Evolutionary conservation across 164 flowering plant species (phyloP).

Genomic region (Dillenia turbinata): DNA sequence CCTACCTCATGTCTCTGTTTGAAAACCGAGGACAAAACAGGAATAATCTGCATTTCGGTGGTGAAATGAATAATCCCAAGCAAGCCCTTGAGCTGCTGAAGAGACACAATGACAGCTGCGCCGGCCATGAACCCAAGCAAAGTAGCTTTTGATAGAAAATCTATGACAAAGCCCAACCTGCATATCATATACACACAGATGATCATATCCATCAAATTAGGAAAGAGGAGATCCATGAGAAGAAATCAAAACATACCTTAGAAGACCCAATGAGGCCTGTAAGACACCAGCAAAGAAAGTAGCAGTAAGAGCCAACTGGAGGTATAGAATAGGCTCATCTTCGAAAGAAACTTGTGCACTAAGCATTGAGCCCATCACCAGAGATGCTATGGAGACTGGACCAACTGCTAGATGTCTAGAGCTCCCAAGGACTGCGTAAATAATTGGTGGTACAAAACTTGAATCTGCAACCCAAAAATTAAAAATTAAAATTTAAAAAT

Average conservation of each 20-base stretch:
- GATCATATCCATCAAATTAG: not conserved
- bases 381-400: constrained; percentile 61
- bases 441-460: constrained; percentile 64
- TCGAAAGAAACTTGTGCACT: constrained; percentile 33
- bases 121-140: constrained; percentile 78
- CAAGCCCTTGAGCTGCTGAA: constrained; percentile 72
- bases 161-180: constrained; percentile 74
- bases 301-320: constrained; percentile 55
- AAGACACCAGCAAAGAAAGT: constrained; percentile 64
- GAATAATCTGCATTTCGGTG: constrained; percentile 50
- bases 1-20: constrained; percentile 48
- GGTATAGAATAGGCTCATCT: constrained; percentile 37
- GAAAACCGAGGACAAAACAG: constrained; percentile 59
- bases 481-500: not conserved
- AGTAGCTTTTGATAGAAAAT: constrained; percentile 74
- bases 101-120: constrained; percentile 63
- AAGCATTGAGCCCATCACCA: constrained; percentile 60
- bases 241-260: constrained; percentile 31
- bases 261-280: constrained; percentile 50
- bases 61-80: constrained; percentile 75
- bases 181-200: not conserved
- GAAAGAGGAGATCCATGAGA: not conserved
- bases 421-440: constrained; percentile 56
- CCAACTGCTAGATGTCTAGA: constrained; percentile 61
- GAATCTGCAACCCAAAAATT: constrained; percentile 38